Percentiles rank a stretch among this genome's conserved stretches.
phyloP scores from a whole-genome alignment of 2,329 filamentous ascomycete genomes.

The Botryosphaeria agaves region DNA sequence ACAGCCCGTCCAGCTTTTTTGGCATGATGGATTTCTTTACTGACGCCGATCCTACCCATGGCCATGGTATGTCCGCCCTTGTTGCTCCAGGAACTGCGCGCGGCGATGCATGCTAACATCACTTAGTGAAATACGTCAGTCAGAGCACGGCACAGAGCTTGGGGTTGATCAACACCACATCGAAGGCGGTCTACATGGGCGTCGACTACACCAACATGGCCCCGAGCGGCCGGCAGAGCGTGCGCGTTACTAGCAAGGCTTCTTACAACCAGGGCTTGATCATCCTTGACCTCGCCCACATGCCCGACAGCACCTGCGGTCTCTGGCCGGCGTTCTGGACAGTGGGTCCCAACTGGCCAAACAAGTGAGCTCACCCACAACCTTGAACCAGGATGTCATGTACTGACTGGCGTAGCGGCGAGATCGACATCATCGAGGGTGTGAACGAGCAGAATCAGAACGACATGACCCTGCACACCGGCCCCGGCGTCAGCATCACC shows the following conservation, averaged over 20 bases:
- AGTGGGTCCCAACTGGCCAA: slow-evolving; percentile 53
- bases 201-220: slow-evolving; percentile 44
- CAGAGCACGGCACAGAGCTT: slow-evolving; percentile 37
- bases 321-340: slow-evolving; percentile 54
- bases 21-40: slow-evolving; percentile 35
- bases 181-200: slow-evolving; percentile 41
- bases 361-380: slow-evolving; percentile 9
- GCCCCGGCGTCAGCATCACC: slow-evolving; percentile 7
- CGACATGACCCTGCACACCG: slow-evolving; percentile 10
- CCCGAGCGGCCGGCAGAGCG: slow-evolving; percentile 47
- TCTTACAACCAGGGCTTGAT: slow-evolving; percentile 49
- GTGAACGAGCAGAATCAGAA: slow-evolving; percentile 46
- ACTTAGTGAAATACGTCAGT: slow-evolving; percentile 54
- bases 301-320: slow-evolving; percentile 54
- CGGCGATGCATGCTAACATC: too few species aligned
- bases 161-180: slow-evolving; percentile 26
- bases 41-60: slow-evolving; percentile 49
- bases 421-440: slow-evolving; percentile 70
- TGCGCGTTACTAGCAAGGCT: slow-evolving; percentile 51
- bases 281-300: slow-evolving; percentile 55
- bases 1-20: slow-evolving; percentile 32
- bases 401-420: slow-evolving; percentile 26
- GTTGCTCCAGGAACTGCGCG: too few species aligned
- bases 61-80: too few species aligned
- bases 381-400: slow-evolving; percentile 1